A percentile compares a stretch with the other conserved stretches of the same genome.
phyloP scores from a whole-genome alignment of 176 grass and related monocot species.

The Chloris gayana region DNA sequence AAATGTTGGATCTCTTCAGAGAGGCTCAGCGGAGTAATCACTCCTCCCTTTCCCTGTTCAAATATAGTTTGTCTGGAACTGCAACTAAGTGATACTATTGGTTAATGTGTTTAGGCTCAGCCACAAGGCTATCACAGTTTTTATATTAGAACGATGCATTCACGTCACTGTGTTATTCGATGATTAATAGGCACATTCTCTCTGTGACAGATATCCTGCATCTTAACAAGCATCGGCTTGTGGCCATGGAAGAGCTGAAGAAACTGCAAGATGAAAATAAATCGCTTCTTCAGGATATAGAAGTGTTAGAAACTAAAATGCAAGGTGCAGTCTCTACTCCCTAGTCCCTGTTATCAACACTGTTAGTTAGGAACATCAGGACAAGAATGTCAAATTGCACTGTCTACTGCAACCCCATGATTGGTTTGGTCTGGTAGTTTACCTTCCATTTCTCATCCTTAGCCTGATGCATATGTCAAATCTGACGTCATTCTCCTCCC shows the following conservation, averaged over 20 bases:
- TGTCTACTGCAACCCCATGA: neutral
- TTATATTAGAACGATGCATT: neutral
- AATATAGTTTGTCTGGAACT: neutral
- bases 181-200: neutral
- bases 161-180: neutral
- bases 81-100: too few relatives aligned
- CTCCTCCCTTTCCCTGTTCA: neutral
- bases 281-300: slow-evolving; percentile 42
- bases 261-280: slow-evolving; percentile 49
- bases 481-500: neutral
- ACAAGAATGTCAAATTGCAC: neutral
- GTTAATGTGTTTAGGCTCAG: neutral
- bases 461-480: neutral
- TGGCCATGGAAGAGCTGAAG: slow-evolving; percentile 51
- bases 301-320: slow-evolving; percentile 35
- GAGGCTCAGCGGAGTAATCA: slow-evolving; percentile 34
- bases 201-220: slow-evolving; percentile 50
- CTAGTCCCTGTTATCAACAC: neutral
- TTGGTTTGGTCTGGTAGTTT: neutral
- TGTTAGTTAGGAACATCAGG: neutral
- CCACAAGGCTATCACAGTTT: neutral
- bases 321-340: slow-evolving; percentile 10
- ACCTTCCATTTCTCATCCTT: slow-evolving; percentile 2
- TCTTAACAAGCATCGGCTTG: slow-evolving; percentile 54
- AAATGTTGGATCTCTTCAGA: slow-evolving; percentile 37